A percentile compares a stretch with the other conserved stretches of the same genome.
Conservation (phyloP, 345 rosid genomes). For the Linum tenue region DNA sequence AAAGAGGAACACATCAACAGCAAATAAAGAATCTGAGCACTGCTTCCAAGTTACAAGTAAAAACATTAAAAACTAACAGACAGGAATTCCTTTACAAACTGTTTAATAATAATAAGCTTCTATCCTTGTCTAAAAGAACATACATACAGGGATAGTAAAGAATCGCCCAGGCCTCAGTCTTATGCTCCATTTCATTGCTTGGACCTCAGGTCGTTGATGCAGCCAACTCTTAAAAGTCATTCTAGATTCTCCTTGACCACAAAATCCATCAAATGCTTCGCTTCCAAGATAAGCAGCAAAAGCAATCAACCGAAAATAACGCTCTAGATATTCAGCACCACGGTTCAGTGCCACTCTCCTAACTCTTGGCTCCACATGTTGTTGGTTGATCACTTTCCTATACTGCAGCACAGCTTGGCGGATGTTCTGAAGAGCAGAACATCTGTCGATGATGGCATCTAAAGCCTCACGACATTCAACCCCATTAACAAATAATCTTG, state of each 20-base stretch:
- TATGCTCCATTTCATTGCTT: conserved; percentile 98
- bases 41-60: conserved; percentile 5
- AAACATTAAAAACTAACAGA: not conserved
- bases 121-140: no score
- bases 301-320: conserved; percentile 86
- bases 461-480: conserved; percentile 85
- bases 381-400: conserved; percentile 82
- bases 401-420: conserved; percentile 87
- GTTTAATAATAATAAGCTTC: no score
- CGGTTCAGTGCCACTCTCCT: conserved; percentile 84
- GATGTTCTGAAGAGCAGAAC: conserved; percentile 91
- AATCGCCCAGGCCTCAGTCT: conserved; percentile 84
- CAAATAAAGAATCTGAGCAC: not conserved
- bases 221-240: conserved; percentile 86
- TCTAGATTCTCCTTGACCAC: conserved; percentile 62
- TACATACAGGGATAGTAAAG: conserved; percentile 70
- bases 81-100: no score
- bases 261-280: conserved; percentile 80
- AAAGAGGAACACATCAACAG: not conserved
- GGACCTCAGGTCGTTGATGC: conserved; percentile 86
- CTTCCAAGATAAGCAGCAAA: conserved; percentile 98
- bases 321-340: conserved; percentile 91
- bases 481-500: conserved; percentile 86
- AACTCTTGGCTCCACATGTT: conserved; percentile 81
- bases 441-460: conserved; percentile 88